These are phyloP conservation scores for Alnus rubra DNA, from an alignment of 306 rosid genomes.

Conservation along the genomic window DNA sequence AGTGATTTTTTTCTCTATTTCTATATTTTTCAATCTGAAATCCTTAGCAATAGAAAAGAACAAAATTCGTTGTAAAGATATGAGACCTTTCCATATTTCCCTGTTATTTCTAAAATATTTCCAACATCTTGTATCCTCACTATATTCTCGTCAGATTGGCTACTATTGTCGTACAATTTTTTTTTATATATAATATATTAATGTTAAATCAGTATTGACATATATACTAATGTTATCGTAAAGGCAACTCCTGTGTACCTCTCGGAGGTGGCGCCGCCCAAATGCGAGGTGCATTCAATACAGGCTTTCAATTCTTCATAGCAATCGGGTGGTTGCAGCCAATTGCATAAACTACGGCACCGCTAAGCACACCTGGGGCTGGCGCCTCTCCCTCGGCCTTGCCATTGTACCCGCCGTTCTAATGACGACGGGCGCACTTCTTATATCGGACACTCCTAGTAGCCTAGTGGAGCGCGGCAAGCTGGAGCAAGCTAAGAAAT, in stretches of 20 bases:
- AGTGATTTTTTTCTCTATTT: too few relatives aligned
- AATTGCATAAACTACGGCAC: conserved; percentile 61
- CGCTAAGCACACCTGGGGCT: conserved; percentile 55
- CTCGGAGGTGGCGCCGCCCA: conserved; percentile 73
- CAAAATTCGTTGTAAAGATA: too few relatives aligned
- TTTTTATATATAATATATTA: too few relatives aligned
- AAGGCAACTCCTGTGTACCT: conserved; percentile 74
- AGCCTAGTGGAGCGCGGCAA: conserved; percentile 64
- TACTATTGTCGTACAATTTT: too few relatives aligned
- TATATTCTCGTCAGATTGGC: too few relatives aligned
- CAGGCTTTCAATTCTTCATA: conserved; percentile 66
- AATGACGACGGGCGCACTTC: conserved; percentile 50
- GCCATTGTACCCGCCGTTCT: conserved; percentile 55
- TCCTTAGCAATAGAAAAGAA: too few relatives aligned
- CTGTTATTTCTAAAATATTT: too few relatives aligned
- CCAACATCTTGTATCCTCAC: too few relatives aligned
- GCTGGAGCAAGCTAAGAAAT: conserved; percentile 43
- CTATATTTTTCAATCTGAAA: too few relatives aligned
- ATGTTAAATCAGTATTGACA: neutral
- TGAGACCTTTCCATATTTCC: too few relatives aligned
- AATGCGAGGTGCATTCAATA: conserved; percentile 76
- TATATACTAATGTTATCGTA: neutral
- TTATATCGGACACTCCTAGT: conserved; percentile 57
- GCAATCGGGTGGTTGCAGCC: conserved; percentile 58
- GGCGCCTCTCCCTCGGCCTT: conserved; percentile 72